A percentile compares a stretch with the other conserved stretches of the same genome.
Evolutionary conservation across 2,329 filamentous ascomycete genomes (phyloP).

Genomic region (Pyricularia pennisetigena): DNA sequence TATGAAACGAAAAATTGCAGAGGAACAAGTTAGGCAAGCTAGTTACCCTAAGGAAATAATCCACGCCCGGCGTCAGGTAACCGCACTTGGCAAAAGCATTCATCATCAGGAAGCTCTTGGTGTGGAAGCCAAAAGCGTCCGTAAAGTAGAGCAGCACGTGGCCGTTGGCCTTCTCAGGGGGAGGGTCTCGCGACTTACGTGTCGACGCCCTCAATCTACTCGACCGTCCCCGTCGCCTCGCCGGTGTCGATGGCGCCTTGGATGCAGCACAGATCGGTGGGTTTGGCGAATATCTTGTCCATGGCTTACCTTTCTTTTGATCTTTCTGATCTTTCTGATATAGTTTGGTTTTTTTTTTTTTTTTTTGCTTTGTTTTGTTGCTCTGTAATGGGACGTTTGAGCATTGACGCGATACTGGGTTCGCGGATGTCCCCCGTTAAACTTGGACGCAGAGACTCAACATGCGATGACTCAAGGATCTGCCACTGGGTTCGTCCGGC

Average conservation of each 20-base stretch:
- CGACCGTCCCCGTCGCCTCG: conserved; percentile 13
- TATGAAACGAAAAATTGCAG: background rate
- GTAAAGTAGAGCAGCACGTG: conserved; percentile 12
- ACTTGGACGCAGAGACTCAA: too few relatives aligned
- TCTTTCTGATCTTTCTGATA: too few relatives aligned
- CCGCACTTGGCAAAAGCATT: conserved; percentile 13
- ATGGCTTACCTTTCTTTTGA: background rate
- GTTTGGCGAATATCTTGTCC: conserved; percentile 12
- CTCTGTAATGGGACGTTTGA: too few relatives aligned
- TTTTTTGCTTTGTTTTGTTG: too few relatives aligned
- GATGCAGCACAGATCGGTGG: conserved; percentile 14
- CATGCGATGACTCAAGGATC: too few relatives aligned
- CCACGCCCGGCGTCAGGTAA: conserved; percentile 11
- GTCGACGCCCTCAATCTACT: conserved; percentile 12
- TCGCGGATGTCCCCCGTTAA: too few relatives aligned
- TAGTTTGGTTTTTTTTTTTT: too few relatives aligned
- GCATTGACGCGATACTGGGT: too few relatives aligned
- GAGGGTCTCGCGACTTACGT: conserved; percentile 17
- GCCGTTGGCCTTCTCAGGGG: conserved; percentile 8
- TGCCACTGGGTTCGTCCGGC: too few relatives aligned
- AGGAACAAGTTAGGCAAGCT: too few relatives aligned
- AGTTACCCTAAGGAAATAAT: conserved; percentile 12
- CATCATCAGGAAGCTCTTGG: conserved; percentile 13
- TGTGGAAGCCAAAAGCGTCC: conserved; percentile 12
- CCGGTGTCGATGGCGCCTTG: conserved; percentile 15